These are phyloP conservation scores for Datisca glomerata DNA, from an alignment of 306 rosid species.

Conservation along the genomic window DNA sequence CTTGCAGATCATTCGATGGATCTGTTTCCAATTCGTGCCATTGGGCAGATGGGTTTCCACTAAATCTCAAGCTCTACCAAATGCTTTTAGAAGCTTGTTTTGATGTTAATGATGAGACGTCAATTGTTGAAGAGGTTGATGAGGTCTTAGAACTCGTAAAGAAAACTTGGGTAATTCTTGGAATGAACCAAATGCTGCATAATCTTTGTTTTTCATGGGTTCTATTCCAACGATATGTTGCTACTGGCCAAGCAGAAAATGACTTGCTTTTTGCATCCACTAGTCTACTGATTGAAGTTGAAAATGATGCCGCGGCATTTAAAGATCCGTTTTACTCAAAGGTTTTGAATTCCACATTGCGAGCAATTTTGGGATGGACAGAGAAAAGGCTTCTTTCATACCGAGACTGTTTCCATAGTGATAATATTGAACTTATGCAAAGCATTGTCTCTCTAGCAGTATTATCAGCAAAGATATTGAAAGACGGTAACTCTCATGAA, in stretches of 20 bases:
- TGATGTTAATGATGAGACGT: constrained; percentile 53
- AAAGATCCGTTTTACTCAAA: constrained; percentile 41
- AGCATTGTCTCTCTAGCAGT: constrained; percentile 57
- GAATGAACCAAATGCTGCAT: constrained; percentile 74
- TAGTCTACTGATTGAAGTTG: constrained; percentile 63
- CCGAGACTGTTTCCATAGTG: constrained; percentile 49
- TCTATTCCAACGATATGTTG: constrained; percentile 64
- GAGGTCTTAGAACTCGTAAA: constrained; percentile 84
- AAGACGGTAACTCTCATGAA: constrained; percentile 38
- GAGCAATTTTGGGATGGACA: constrained; percentile 52
- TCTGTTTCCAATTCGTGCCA: constrained; percentile 52
- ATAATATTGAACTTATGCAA: constrained; percentile 66
- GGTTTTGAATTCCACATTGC: constrained; percentile 37
- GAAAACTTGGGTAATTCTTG: constrained; percentile 87
- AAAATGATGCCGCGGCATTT: constrained; percentile 37
- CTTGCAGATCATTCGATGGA: constrained; percentile 65
- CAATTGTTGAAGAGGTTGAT: constrained; percentile 84
- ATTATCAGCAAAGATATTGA: constrained; percentile 56
- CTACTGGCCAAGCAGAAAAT: constrained; percentile 58
- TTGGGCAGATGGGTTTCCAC: constrained; percentile 95
- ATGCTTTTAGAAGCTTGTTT: constrained; percentile 79
- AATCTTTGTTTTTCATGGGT: constrained; percentile 79
- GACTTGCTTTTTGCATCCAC: constrained; percentile 78
- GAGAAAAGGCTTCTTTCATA: constrained; percentile 79
- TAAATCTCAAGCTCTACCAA: constrained; percentile 87